Conservation (phyloP, 2,329 filamentous ascomycete genomes). For the Pyricularia sp. region DNA sequence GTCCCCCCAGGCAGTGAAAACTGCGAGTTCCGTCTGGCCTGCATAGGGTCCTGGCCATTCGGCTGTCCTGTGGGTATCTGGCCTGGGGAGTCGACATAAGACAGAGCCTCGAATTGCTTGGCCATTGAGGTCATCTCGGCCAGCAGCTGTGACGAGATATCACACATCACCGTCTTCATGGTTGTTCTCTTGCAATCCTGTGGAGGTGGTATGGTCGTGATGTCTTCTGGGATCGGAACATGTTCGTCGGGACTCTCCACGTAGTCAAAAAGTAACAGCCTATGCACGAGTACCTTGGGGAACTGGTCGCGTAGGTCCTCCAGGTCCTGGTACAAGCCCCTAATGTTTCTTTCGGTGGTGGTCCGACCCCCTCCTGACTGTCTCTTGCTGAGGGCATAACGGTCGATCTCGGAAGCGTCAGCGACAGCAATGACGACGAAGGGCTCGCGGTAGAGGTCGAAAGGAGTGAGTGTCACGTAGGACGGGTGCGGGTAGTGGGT, state of each 20-base stretch:
- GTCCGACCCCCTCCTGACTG: slow-evolving; percentile 42
- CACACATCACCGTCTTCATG: slow-evolving; percentile 72
- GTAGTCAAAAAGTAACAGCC: slow-evolving; percentile 73
- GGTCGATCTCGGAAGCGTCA: slow-evolving; percentile 63
- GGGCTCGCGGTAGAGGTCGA: slow-evolving; percentile 82
- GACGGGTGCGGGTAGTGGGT: slow-evolving; percentile 72
- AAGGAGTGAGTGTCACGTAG: slow-evolving; percentile 72
- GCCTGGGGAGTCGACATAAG: slow-evolving; percentile 69
- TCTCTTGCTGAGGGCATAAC: slow-evolving; percentile 42
- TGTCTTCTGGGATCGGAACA: slow-evolving; percentile 53
- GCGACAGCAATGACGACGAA: slow-evolving; percentile 76
- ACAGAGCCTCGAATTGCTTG: slow-evolving; percentile 62
- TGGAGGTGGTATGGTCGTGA: slow-evolving; percentile 60
- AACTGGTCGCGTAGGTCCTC: slow-evolving; percentile 63
- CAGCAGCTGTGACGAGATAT: slow-evolving; percentile 63
- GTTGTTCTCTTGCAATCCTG: slow-evolving; percentile 66
- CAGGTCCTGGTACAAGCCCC: slow-evolving; percentile 56
- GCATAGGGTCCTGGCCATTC: slow-evolving; percentile 29
- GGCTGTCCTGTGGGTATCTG: slow-evolving; percentile 35
- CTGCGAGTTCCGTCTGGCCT: slow-evolving; percentile 43
- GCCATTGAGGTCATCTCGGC: slow-evolving; percentile 69
- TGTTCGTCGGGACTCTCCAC: slow-evolving; percentile 34
- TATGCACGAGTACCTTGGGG: slow-evolving; percentile 67
- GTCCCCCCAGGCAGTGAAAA: slow-evolving; percentile 25
- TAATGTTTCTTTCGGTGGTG: slow-evolving; percentile 46